A percentile compares a stretch with the other conserved stretches of the same genome.
Evolutionary conservation across 306 rosid species (phyloP).

Genomic region (Vachellia collinsii): DNA sequence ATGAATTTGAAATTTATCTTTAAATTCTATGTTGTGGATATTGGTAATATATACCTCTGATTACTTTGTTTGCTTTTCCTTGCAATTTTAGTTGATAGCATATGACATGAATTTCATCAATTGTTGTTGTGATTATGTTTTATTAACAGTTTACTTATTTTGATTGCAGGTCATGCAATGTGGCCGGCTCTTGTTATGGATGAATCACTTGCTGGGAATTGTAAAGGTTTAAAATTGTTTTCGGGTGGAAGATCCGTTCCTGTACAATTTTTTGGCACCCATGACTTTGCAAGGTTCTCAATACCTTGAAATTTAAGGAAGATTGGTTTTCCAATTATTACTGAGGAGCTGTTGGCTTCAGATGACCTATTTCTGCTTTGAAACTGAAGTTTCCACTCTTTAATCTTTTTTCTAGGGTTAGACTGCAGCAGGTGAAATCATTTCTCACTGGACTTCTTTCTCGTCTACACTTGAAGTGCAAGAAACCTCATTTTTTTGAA

Average conservation of each 20-base stretch:
- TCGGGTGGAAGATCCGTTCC: slow-evolving; percentile 82
- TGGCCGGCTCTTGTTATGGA: slow-evolving; percentile 99
- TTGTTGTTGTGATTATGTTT: slow-evolving; percentile 9
- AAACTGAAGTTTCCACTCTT: slow-evolving; percentile 14
- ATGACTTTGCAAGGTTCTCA: slow-evolving; percentile 94
- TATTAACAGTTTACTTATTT: slow-evolving; percentile 37
- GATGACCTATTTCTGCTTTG: slow-evolving; percentile 2
- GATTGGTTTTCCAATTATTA: slow-evolving; percentile 17
- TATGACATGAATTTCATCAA: slow-evolving; percentile 34
- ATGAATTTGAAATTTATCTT: slow-evolving; percentile 2
- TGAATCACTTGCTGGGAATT: slow-evolving; percentile 80
- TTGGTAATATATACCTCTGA: background rate
- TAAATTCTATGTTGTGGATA: slow-evolving; percentile 3
- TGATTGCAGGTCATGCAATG: slow-evolving; percentile 86
- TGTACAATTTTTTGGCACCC: slow-evolving; percentile 96
- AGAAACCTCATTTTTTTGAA: slow-evolving; percentile 69
- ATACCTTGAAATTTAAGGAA: slow-evolving; percentile 37
- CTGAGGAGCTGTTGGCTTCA: slow-evolving; percentile 6
- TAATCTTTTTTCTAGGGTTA: slow-evolving; percentile 62
- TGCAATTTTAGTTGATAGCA: slow-evolving; percentile 27
- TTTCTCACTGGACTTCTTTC: slow-evolving; percentile 90
- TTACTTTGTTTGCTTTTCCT: slow-evolving; percentile 28
- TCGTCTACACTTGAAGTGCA: slow-evolving; percentile 88
- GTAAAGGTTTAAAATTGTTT: slow-evolving; percentile 71
- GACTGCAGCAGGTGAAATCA: slow-evolving; percentile 79